phyloP scores from a whole-genome alignment of 805 yeast genomes.

The Komagataella phaffii region DNA sequence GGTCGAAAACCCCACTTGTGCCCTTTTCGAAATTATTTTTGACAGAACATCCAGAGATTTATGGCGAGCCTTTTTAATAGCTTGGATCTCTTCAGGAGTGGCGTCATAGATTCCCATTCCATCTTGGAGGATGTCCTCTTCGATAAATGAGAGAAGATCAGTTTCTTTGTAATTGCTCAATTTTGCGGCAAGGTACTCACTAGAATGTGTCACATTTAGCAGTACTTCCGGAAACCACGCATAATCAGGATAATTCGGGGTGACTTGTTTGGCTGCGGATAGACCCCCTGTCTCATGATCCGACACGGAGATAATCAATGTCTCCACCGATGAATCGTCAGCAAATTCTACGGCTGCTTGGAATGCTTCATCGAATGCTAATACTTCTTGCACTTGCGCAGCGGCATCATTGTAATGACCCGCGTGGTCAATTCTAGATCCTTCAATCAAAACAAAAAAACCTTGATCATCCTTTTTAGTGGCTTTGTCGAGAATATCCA shows the following conservation, averaged over 20 bases:
- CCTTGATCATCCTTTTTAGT: constrained; percentile 68
- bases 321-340: constrained; percentile 56
- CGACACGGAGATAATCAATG: constrained; percentile 68
- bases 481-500: constrained; percentile 53
- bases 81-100: constrained; percentile 36
- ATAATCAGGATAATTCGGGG: constrained; percentile 66
- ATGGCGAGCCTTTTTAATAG: constrained; percentile 20
- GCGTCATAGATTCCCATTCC: constrained; percentile 57
- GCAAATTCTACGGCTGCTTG: constrained; percentile 61
- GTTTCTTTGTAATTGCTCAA: constrained; percentile 22
- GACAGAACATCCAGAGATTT: constrained; percentile 37
- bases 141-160: constrained; percentile 30
- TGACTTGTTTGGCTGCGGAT: constrained; percentile 71
- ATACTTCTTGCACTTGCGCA: constrained; percentile 83
- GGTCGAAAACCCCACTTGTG: constrained; percentile 92
- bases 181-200: constrained; percentile 49
- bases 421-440: constrained; percentile 90
- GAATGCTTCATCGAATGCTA: constrained; percentile 79
- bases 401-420: constrained; percentile 93
- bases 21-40: constrained; percentile 63
- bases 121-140: constrained; percentile 37
- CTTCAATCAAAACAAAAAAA: constrained; percentile 78
- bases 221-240: constrained; percentile 78
- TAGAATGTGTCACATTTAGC: constrained; percentile 57
- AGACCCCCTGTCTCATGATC: constrained; percentile 97